Evolutionary conservation across 345 rosid species (phyloP).

Genomic region (Populus alba): DNA sequence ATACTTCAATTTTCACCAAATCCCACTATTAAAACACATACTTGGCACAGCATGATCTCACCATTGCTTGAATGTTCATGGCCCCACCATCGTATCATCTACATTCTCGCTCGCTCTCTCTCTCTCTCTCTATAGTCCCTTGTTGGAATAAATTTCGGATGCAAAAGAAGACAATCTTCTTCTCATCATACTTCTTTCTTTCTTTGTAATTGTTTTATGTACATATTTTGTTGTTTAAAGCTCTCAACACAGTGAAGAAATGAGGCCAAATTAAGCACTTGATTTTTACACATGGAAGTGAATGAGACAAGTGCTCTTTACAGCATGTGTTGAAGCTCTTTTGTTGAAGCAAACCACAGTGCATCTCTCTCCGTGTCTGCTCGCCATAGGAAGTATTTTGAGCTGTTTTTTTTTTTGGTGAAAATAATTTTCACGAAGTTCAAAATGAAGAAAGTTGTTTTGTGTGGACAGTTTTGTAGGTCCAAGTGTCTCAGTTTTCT

Average conservation of each 20-base stretch:
- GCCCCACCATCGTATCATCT: neutral
- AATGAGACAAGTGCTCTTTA: neutral
- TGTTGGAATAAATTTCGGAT: neutral
- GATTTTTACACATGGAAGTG: neutral
- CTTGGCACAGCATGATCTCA: too few species aligned
- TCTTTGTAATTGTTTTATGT: neutral
- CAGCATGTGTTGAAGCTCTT: neutral
- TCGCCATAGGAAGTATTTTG: neutral
- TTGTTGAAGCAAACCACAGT: neutral
- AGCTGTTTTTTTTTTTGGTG: neutral
- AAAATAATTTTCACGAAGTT: neutral
- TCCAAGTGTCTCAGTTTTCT: constrained; percentile 13
- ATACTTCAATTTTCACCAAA: neutral
- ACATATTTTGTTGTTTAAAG: neutral
- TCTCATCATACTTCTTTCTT: neutral
- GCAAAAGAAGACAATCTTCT: neutral
- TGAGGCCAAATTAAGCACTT: neutral
- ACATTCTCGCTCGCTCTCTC: neutral
- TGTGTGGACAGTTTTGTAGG: constrained; percentile 7
- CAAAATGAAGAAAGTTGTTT: neutral
- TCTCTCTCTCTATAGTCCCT: neutral
- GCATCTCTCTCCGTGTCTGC: neutral
- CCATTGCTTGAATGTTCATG: neutral
- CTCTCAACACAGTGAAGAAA: neutral
- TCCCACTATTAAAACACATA: neutral